Evolutionary conservation across 768 basidiomycete species (phyloP).

Genomic region (Inosperma sp.): DNA sequence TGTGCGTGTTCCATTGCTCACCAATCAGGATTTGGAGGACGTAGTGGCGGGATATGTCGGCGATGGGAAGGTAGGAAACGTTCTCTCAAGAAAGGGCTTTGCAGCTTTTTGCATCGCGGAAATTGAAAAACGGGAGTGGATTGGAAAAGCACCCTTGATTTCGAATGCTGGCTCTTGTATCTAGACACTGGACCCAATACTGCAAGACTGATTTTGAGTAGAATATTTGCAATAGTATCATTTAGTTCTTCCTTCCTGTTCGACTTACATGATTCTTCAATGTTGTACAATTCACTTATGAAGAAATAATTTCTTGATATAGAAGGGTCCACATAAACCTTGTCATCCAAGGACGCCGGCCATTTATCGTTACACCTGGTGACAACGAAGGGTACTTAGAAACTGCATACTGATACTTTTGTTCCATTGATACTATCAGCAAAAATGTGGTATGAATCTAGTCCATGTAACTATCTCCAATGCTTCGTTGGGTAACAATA

Average conservation of each 20-base stretch:
- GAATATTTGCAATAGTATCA: no score
- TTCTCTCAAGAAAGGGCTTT: conserved; percentile 54
- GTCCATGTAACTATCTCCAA: conserved; percentile 9
- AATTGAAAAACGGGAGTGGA: conserved; percentile 55
- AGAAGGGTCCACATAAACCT: no score
- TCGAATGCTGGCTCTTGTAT: conserved; percentile 20
- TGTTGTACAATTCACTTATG: no score
- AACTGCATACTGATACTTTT: no score
- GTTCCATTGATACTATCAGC: no score
- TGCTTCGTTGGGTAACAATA: conserved; percentile 1
- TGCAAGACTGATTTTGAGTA: neutral
- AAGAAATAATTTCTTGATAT: no score
- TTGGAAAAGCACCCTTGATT: conserved; percentile 46
- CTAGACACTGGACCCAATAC: neutral
- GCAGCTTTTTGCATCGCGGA: conserved; percentile 58
- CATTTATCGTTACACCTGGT: no score
- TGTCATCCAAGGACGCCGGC: no score
- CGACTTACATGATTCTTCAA: no score
- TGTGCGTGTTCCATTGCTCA: conserved; percentile 61
- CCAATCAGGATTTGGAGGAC: conserved; percentile 40
- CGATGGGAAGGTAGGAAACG: conserved; percentile 48
- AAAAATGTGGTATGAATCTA: conserved; percentile 11
- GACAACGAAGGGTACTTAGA: no score
- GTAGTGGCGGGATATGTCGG: conserved; percentile 64
- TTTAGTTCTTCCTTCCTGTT: no score